A percentile compares a stretch with the other conserved stretches of the same genome.
These are phyloP conservation scores for Tetracladium maxilliforme DNA, from an alignment of 2,329 filamentous ascomycete species.

Conservation along the genomic window DNA sequence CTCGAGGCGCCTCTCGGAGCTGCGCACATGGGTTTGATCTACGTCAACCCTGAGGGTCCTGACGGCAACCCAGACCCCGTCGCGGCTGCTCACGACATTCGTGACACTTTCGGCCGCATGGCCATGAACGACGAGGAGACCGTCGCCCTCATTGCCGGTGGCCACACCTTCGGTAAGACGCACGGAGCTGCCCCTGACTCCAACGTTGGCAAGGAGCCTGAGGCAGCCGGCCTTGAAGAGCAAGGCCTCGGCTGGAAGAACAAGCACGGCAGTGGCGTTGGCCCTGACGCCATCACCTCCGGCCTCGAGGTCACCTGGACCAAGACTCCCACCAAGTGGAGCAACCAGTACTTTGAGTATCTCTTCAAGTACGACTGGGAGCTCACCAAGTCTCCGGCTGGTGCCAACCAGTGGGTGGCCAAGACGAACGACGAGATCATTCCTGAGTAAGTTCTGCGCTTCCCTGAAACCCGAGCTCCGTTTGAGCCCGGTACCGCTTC, in stretches of 20 bases:
- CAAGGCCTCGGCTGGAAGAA: slow-evolving; percentile 65
- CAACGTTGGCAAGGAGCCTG: slow-evolving; percentile 54
- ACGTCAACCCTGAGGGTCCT: slow-evolving; percentile 69
- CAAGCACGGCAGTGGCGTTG: slow-evolving; percentile 48
- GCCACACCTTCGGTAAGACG: slow-evolving; percentile 69
- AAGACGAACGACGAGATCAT: slow-evolving; percentile 53
- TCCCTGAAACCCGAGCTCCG: no score
- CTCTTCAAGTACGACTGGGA: slow-evolving; percentile 72
- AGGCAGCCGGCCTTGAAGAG: slow-evolving; percentile 44
- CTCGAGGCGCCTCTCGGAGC: slow-evolving; percentile 55
- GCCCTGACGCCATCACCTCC: slow-evolving; percentile 58
- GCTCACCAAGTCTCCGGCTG: slow-evolving; percentile 58
- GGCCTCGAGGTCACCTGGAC: slow-evolving; percentile 74
- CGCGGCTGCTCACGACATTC: slow-evolving; percentile 57
- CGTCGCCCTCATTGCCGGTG: slow-evolving; percentile 63
- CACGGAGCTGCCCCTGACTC: slow-evolving; percentile 54
- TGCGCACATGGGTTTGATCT: slow-evolving; percentile 65
- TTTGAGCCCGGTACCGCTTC: no score
- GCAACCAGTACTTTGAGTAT: slow-evolving; percentile 59
- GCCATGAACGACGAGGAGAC: slow-evolving; percentile 77
- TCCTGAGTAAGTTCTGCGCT: no score
- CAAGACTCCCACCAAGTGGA: slow-evolving; percentile 62
- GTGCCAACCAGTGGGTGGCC: slow-evolving; percentile 64
- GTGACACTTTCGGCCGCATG: slow-evolving; percentile 63
- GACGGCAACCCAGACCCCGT: slow-evolving; percentile 57